These are phyloP conservation scores for Pyrenochaeta sp. DNA, from an alignment of 2,329 filamentous ascomycete genomes.

Conservation along the genomic window DNA sequence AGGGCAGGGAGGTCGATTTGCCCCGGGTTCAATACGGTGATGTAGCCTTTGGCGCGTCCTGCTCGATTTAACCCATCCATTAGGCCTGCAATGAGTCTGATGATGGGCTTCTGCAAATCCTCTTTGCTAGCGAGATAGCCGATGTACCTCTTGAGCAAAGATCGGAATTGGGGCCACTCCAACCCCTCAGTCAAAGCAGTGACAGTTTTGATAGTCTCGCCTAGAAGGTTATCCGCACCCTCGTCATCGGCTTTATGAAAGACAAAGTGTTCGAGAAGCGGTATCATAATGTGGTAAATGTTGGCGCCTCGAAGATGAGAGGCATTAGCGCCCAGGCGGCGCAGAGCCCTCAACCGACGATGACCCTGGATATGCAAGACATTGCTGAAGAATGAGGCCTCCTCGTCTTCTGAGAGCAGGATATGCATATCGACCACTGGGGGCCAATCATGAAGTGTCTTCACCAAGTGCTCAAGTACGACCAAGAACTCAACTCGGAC, in stretches of 20 bases:
- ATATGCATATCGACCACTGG: slow-evolving; percentile 77
- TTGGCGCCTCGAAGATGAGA: slow-evolving; percentile 77
- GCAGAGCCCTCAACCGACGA: slow-evolving; percentile 82
- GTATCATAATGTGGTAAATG: slow-evolving; percentile 85
- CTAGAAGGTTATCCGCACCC: slow-evolving; percentile 79
- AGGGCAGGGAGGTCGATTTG: slow-evolving; percentile 54
- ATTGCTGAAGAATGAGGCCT: slow-evolving; percentile 90
- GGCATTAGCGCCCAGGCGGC: slow-evolving; percentile 76
- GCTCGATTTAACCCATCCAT: slow-evolving; percentile 77
- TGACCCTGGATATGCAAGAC: slow-evolving; percentile 89
- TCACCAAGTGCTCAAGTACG: slow-evolving; percentile 80
- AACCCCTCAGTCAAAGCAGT: slow-evolving; percentile 76
- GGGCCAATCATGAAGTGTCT: slow-evolving; percentile 72
- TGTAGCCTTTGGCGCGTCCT: slow-evolving; percentile 48
- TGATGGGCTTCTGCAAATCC: slow-evolving; percentile 84
- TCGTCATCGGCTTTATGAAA: slow-evolving; percentile 84
- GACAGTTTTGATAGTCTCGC: slow-evolving; percentile 84
- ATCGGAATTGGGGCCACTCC: slow-evolving; percentile 90
- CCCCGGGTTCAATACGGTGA: slow-evolving; percentile 27
- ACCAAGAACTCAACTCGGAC: slow-evolving; percentile 83
- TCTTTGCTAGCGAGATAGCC: slow-evolving; percentile 82
- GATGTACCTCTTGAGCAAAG: slow-evolving; percentile 83
- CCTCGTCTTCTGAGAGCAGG: slow-evolving; percentile 77
- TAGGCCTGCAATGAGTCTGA: slow-evolving; percentile 81
- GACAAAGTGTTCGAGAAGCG: slow-evolving; percentile 92